Evolutionary conservation across 2,329 filamentous ascomycete species (phyloP).

Genomic region (Podosphaera xanthii): DNA sequence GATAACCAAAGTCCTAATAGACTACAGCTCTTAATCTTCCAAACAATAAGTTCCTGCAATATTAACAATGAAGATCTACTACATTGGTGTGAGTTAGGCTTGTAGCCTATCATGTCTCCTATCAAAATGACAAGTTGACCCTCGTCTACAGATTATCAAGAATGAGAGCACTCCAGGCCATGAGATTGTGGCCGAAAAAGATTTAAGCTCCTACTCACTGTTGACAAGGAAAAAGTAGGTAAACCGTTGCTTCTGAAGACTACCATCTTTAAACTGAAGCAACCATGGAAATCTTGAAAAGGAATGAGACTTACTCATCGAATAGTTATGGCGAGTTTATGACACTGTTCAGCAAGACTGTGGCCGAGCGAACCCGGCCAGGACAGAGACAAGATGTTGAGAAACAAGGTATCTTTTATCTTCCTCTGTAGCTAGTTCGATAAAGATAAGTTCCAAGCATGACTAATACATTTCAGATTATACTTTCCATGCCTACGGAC

Average conservation of each 20-base stretch:
- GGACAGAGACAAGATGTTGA: slow-evolving; percentile 71
- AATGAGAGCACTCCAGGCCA: slow-evolving; percentile 55
- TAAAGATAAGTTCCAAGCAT: not conserved
- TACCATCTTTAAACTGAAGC: no score
- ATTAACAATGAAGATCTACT: slow-evolving; percentile 23
- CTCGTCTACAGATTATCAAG: slow-evolving; percentile 43
- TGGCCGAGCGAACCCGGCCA: slow-evolving; percentile 65
- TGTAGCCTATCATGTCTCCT: slow-evolving; percentile 7
- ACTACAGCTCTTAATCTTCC: no score
- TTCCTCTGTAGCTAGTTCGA: not conserved
- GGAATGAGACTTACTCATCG: not conserved
- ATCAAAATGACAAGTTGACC: slow-evolving; percentile 10
- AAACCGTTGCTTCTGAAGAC: no score
- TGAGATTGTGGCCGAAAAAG: slow-evolving; percentile 55
- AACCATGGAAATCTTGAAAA: not conserved
- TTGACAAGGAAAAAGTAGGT: slow-evolving; percentile 52
- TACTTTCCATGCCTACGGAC: slow-evolving; percentile 57
- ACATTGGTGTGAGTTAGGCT: slow-evolving; percentile 45
- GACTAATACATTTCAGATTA: slow-evolving; percentile 25
- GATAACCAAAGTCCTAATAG: no score
- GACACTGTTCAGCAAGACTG: slow-evolving; percentile 65
- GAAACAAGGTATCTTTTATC: slow-evolving; percentile 37
- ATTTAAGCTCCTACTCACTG: slow-evolving; percentile 55
- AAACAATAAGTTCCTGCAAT: no score
- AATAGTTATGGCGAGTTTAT: slow-evolving; percentile 40